phyloP scores from a whole-genome alignment of 192 early-diverging fungal genomes.

The Backusella australiensis region DNA sequence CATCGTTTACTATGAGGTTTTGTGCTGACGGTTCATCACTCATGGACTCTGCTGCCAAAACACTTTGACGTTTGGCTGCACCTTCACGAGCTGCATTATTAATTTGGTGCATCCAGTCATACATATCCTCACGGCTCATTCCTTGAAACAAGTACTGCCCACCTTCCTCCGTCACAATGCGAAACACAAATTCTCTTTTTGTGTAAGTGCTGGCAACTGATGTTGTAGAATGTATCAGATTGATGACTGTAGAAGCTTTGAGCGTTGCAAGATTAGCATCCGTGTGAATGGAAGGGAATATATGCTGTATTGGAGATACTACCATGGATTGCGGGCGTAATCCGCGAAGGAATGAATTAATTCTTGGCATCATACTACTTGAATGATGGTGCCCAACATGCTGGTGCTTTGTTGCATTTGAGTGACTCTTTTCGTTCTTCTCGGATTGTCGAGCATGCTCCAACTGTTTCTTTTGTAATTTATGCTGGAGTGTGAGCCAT shows the following conservation, averaged over 20 bases:
- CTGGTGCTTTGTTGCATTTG: slow-evolving; percentile 9
- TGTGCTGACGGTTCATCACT: not conserved
- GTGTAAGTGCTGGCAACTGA: slow-evolving; percentile 62
- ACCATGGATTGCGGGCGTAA: slow-evolving; percentile 14
- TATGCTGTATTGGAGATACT: not conserved
- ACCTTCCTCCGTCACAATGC: slow-evolving; percentile 77
- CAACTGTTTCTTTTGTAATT: slow-evolving; percentile 44
- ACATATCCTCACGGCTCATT: slow-evolving; percentile 63
- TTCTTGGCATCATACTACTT: slow-evolving; percentile 25
- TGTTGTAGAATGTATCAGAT: slow-evolving; percentile 73
- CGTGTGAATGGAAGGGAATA: not conserved
- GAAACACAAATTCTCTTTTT: slow-evolving; percentile 74
- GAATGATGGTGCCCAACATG: slow-evolving; percentile 5
- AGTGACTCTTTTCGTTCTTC: slow-evolving; percentile 38
- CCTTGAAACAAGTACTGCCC: slow-evolving; percentile 75
- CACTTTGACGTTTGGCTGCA: slow-evolving; percentile 63
- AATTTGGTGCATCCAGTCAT: slow-evolving; percentile 68
- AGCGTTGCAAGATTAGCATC: slow-evolving; percentile 14
- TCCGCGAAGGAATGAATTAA: slow-evolving; percentile 35
- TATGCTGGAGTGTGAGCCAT: slow-evolving; percentile 50
- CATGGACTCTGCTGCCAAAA: slow-evolving; percentile 57
- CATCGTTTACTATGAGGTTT: not conserved
- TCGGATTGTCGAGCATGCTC: slow-evolving; percentile 44
- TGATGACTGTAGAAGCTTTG: slow-evolving; percentile 72
- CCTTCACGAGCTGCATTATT: slow-evolving; percentile 69